phyloP scores from a whole-genome alignment of 805 yeast genomes.

The Jamesozyma spencerorum region DNA sequence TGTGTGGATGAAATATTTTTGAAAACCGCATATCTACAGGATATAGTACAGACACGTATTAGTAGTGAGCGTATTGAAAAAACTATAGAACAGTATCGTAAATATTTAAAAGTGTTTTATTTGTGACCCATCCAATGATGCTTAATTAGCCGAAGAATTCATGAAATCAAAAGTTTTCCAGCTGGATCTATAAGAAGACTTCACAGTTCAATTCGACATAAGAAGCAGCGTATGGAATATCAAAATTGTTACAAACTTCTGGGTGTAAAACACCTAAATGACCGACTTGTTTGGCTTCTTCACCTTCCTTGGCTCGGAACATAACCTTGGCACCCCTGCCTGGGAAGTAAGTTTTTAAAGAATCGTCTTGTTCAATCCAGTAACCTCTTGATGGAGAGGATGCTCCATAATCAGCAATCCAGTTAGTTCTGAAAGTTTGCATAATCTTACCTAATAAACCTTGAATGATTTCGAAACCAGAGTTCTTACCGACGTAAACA shows the following conservation, averaged over 20 bases:
- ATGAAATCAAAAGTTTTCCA: too few species aligned
- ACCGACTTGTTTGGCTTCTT: conserved; percentile 56
- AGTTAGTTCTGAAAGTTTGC: conserved; percentile 88
- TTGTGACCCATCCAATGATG: too few species aligned
- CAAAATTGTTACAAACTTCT: conserved; percentile 76
- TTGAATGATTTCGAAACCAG: conserved; percentile 91
- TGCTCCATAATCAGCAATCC: conserved; percentile 50
- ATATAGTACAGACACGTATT: too few species aligned
- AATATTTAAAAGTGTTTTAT: neutral
- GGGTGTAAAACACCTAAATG: conserved; percentile 93
- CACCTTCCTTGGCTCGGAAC: conserved; percentile 59
- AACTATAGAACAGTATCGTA: neutral
- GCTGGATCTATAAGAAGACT: conserved; percentile 51
- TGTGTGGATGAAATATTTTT: too few species aligned
- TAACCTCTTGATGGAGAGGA: conserved; percentile 59
- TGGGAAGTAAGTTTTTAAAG: conserved; percentile 76
- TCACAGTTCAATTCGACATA: conserved; percentile 85
- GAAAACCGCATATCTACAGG: too few species aligned
- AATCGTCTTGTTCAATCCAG: conserved; percentile 69
- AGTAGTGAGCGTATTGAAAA: too few species aligned
- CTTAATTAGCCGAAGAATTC: too few species aligned
- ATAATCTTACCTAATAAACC: conserved; percentile 90
- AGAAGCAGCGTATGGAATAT: conserved; percentile 87
- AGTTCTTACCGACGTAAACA: conserved; percentile 83
- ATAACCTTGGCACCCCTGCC: conserved; percentile 91